These are phyloP conservation scores for Fusarium euwallaceae DNA, from an alignment of 2,329 filamentous ascomycete genomes.

Conservation along the genomic window DNA sequence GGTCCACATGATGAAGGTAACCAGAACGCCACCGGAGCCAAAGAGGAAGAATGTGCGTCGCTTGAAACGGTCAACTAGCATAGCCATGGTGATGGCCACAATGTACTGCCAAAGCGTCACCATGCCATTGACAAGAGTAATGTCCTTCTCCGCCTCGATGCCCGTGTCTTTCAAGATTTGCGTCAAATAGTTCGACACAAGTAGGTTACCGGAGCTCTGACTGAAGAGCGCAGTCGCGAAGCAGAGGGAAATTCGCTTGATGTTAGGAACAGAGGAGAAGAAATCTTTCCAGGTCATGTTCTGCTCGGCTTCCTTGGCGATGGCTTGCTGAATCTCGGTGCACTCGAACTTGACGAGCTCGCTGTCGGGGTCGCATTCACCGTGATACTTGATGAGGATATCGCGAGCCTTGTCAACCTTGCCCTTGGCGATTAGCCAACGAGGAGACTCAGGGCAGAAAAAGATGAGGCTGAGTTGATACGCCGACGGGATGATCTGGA, in stretches of 20 bases:
- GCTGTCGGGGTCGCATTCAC: constrained; percentile 59
- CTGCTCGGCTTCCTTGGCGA: constrained; percentile 58
- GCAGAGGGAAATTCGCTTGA: constrained; percentile 57
- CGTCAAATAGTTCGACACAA: constrained; percentile 59
- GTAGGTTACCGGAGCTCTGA: constrained; percentile 57
- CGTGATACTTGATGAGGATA: constrained; percentile 66
- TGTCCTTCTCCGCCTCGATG: constrained; percentile 53
- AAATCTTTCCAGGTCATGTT: constrained; percentile 60
- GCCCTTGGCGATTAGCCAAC: constrained; percentile 68
- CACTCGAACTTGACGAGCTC: constrained; percentile 62
- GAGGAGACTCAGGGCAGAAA: constrained; percentile 71
- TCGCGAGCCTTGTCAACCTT: constrained; percentile 62
- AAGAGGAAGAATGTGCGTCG: constrained; percentile 56
- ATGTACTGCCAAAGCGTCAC: constrained; percentile 59
- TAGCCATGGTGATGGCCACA: constrained; percentile 54
- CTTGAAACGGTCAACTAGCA: constrained; percentile 54
- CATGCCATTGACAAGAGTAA: constrained; percentile 58
- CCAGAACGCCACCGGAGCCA: constrained; percentile 54
- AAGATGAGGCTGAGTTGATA: constrained; percentile 60
- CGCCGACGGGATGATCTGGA: constrained; percentile 62
- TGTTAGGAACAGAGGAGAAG: constrained; percentile 54
- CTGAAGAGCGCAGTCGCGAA: constrained; percentile 56
- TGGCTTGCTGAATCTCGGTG: constrained; percentile 63
- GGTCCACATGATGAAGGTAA: constrained; percentile 58
- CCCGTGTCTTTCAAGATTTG: constrained; percentile 56